phyloP scores from a whole-genome alignment of 441 rosid species.

The Populus hybrid region DNA sequence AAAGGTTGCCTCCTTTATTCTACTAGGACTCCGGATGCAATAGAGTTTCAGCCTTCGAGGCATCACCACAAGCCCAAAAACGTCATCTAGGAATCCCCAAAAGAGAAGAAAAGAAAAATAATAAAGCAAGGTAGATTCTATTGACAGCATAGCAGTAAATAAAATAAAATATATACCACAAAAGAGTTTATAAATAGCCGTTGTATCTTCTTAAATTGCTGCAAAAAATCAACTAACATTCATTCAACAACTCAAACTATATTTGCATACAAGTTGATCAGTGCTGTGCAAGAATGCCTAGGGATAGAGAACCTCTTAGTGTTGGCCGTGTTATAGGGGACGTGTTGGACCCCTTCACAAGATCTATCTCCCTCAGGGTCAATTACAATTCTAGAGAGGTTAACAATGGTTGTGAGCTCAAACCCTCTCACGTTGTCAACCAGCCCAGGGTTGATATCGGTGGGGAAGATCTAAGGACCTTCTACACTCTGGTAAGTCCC shows the following conservation, averaged over 20 bases:
- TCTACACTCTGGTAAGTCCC: constrained; percentile 65
- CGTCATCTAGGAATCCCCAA: neutral
- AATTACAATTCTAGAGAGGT: constrained; percentile 47
- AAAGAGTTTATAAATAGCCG: too few relatives aligned
- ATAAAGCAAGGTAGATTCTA: too few relatives aligned
- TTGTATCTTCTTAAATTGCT: too few relatives aligned
- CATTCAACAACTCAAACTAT: too few relatives aligned
- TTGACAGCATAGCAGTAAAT: too few relatives aligned
- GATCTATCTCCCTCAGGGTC: constrained; percentile 49
- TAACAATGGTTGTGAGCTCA: constrained; percentile 68
- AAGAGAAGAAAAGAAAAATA: neutral
- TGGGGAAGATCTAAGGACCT: constrained; percentile 71
- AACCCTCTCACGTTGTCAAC: constrained; percentile 62
- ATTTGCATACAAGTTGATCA: neutral
- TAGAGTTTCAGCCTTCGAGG: neutral
- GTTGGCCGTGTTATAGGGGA: constrained; percentile 82
- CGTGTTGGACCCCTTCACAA: constrained; percentile 62
- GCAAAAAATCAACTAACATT: too few relatives aligned
- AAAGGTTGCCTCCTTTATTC: neutral
- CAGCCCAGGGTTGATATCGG: constrained; percentile 84
- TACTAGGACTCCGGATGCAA: neutral
- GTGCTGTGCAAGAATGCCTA: constrained; percentile 29
- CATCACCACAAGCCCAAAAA: neutral
- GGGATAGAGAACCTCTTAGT: constrained; percentile 62
- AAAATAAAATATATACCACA: too few relatives aligned